Conservation (phyloP, 1,139 yeast species). For the Debaryomyces subglobosus region DNA sequence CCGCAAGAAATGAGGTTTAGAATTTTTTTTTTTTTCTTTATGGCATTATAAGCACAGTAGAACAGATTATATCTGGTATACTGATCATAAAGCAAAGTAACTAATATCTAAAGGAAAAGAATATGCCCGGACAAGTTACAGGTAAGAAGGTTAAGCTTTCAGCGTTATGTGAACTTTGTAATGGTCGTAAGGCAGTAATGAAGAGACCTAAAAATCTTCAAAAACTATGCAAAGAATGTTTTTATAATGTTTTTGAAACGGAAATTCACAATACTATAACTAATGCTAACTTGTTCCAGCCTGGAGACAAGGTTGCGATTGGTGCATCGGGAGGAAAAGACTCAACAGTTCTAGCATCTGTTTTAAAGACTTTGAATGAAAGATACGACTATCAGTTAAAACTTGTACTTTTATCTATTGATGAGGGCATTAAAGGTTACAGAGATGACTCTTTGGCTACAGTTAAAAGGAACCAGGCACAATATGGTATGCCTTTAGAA, state of each 20-base stretch:
- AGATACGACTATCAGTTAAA: constrained; percentile 84
- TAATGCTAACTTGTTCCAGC: constrained; percentile 65
- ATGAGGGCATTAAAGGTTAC: constrained; percentile 97
- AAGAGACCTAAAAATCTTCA: constrained; percentile 91
- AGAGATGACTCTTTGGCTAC: constrained; percentile 97
- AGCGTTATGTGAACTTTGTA: constrained; percentile 82
- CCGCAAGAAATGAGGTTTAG: background rate
- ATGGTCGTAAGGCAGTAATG: constrained; percentile 79
- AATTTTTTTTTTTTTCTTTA: background rate
- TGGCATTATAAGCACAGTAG: background rate
- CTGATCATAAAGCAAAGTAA: background rate
- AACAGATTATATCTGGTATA: background rate
- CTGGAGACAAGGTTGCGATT: constrained; percentile 89
- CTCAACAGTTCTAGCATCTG: constrained; percentile 90
- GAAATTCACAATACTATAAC: constrained; percentile 92
- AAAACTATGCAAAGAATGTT: constrained; percentile 91
- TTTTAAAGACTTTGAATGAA: constrained; percentile 85
- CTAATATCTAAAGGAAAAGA: background rate
- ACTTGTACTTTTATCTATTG: constrained; percentile 82
- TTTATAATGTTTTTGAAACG: constrained; percentile 87
- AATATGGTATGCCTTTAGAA: constrained; percentile 85
- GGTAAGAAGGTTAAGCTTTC: constrained; percentile 41
- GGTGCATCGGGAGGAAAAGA: constrained; percentile 99
- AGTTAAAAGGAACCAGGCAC: constrained; percentile 87
- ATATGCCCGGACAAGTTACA: background rate